phyloP scores from a whole-genome alignment of 345 rosid species.

The Nephelium lappaceum region DNA sequence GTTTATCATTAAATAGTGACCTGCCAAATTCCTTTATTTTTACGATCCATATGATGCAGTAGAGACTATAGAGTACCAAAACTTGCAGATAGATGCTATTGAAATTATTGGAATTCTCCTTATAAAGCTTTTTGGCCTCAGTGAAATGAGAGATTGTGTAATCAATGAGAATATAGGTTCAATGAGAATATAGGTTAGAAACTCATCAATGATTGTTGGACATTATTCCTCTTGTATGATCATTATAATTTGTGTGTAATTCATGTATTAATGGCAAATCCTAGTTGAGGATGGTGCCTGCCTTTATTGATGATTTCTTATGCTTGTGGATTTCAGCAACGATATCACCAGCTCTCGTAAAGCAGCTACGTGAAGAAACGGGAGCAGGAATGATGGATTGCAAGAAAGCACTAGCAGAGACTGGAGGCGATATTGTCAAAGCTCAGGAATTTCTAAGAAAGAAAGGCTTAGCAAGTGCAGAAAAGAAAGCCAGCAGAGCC shows the following conservation, averaged over 20 bases:
- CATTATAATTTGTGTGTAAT: background rate
- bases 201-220: background rate
- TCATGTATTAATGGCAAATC: background rate
- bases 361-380: conserved; percentile 96
- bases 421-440: conserved; percentile 79
- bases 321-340: conserved; percentile 39
- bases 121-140: conserved; percentile 3
- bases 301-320: conserved; percentile 10
- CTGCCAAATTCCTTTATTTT: background rate
- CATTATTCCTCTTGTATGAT: background rate
- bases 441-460: conserved; percentile 93
- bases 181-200: conserved; percentile 6
- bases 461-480: conserved; percentile 95
- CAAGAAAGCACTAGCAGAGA: conserved; percentile 84
- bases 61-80: background rate
- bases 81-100: background rate
- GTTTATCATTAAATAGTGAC: background rate
- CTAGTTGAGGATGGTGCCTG: background rate
- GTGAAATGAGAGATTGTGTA: background rate
- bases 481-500: conserved; percentile 84
- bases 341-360: conserved; percentile 84
- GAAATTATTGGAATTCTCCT: background rate
- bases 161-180: conserved; percentile 4
- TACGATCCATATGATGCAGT: background rate
- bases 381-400: conserved; percentile 99